Base-by-base conservation (phyloP, 1,139 yeast genomes). In the Yamadazyma conglobata region DNA sequence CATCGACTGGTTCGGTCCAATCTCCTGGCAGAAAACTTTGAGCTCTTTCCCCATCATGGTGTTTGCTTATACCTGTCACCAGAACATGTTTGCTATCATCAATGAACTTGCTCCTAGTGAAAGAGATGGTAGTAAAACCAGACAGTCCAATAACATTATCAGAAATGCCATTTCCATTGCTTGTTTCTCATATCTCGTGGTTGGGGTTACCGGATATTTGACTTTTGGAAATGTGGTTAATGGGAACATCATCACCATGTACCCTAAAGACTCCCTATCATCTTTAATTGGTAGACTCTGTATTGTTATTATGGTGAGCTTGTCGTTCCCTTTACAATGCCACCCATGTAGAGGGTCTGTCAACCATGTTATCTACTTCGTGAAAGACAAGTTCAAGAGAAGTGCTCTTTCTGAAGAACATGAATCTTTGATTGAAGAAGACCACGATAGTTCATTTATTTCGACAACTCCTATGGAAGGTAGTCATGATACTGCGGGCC, bases 21-120 rank as follows among this genome's bases (percentile, higher is more conserved):
- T 59, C 14, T 61, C 70, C 10, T 37, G 58, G 42, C 54, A 52
- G 31, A 48, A 54, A 14, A 66, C 73, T 5, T 48, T 68, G 33
- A 44, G 59, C 17, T 62, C 95, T 4, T 77, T 91, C 48, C 94
- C 96, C n/a, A 83, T 91, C 43, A 77, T 91, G 35, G 84, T 91
- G 11, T 87, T 93, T 62, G 97, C 97, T 3, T 93, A 78, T 56
- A 89, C 97, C 1, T 94, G 97, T 40, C 94, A 91, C 43, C 96
- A 91, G 62, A 91, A 82, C 52, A 83, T 91, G 79, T 89, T 85
- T 56, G 81, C 95, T 7, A 84, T 89, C 33, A 75, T 88, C 48
- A 86, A 88, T 50, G 99, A 91, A 58, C 47, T 59, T 32, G 40
- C 47, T 33, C 58, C 56, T 12, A 42, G 42, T 31, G 58, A 49